Percentiles rank a stretch among this genome's conserved stretches.
Conservation (phyloP, 495 filamentous ascomycete species). For the Lophiostoma macrostomum region DNA sequence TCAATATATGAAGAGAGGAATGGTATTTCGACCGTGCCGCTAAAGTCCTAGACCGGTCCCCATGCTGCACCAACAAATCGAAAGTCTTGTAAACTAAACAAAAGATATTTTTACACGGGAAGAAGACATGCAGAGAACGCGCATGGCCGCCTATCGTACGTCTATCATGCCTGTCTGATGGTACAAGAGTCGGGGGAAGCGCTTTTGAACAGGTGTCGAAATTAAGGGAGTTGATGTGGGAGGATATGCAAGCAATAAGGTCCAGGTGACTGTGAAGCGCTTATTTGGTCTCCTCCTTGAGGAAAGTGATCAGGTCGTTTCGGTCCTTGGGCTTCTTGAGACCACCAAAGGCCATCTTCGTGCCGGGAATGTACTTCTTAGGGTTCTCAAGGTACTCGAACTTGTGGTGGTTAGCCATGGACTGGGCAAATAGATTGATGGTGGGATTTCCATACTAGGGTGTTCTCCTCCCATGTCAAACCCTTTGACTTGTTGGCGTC, state of each 20-base stretch:
- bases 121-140: constrained; percentile 10
- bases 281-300: constrained; percentile 45
- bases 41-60: constrained; percentile 25
- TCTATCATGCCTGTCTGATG: constrained; percentile 35
- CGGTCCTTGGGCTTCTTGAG: constrained; percentile 99
- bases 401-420: constrained; percentile 46
- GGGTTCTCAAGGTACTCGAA: constrained; percentile 89
- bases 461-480: constrained; percentile 80
- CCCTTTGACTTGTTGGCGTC: constrained; percentile 99
- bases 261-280: not conserved
- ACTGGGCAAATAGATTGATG: not conserved
- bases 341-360: constrained; percentile 99
- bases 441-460: constrained; percentile 65
- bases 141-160: constrained; percentile 24
- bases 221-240: constrained; percentile 15
- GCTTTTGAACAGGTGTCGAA: constrained; percentile 14
- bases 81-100: constrained; percentile 24
- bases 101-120: constrained; percentile 28
- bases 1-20: constrained; percentile 26
- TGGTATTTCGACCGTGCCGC: constrained; percentile 30
- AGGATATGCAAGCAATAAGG: not conserved
- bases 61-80: constrained; percentile 27
- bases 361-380: constrained; percentile 96
- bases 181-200: constrained; percentile 19
- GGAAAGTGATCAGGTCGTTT: constrained; percentile 89